Evolutionary conservation across 768 basidiomycete genomes (phyloP).

Genomic region (Polyporus arcularius): DNA sequence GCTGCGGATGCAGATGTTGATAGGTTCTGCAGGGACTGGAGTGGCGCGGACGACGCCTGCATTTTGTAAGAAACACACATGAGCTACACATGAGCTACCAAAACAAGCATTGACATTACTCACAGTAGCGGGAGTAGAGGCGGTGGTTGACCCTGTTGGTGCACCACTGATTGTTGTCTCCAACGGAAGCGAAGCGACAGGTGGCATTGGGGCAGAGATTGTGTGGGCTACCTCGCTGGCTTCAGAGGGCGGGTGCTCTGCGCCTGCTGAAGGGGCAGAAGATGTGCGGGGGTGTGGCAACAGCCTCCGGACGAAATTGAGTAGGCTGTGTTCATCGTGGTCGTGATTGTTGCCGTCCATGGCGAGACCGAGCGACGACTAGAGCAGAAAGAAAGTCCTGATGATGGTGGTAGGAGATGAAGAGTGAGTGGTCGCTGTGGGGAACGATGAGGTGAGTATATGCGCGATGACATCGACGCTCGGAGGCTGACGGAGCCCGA

Average conservation of each 20-base stretch:
- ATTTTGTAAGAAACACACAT: too few relatives aligned
- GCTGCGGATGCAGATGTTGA: too few relatives aligned
- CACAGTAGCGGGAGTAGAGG: not conserved
- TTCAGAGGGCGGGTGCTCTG: not conserved
- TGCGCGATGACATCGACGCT: not conserved
- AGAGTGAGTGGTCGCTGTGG: constrained; percentile 8
- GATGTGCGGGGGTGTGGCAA: not conserved
- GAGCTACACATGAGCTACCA: too few relatives aligned
- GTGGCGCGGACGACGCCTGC: too few relatives aligned
- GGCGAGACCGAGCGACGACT: constrained; percentile 6
- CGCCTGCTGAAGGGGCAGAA: not conserved
- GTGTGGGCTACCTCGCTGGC: too few relatives aligned
- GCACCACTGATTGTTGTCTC: too few relatives aligned
- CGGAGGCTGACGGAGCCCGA: constrained; percentile 11
- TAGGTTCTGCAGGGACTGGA: not conserved
- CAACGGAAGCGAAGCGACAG: too few relatives aligned
- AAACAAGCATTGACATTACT: not conserved
- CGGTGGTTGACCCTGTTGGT: too few relatives aligned
- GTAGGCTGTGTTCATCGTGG: constrained; percentile 14
- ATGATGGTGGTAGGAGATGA: constrained; percentile 14
- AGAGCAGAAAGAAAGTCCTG: not conserved
- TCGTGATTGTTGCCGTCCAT: constrained; percentile 23
- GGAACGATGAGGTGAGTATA: not conserved
- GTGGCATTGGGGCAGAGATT: too few relatives aligned
- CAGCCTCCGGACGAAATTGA: constrained; percentile 10